Evolutionary conservation across 306 rosid genomes (phyloP), one percentile per base, ranked within the genome.

Genomic region (Corylus heterophylla): DNA sequence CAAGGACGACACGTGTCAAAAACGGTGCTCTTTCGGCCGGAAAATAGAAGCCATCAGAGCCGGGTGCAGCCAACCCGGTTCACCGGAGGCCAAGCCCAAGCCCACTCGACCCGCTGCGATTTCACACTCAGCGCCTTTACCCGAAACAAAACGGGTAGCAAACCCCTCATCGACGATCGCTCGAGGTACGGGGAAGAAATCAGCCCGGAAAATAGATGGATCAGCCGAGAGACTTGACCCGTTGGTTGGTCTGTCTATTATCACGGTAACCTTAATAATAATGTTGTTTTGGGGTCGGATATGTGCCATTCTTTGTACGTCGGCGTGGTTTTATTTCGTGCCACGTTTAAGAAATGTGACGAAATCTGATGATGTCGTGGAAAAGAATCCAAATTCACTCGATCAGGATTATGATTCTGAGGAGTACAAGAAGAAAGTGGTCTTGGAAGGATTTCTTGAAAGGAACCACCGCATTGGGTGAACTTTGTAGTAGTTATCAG

Each of bases 291-390:
- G 93, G 90, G 97, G 97, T 56, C 88, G 95, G 56, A 20, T 90
- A 8, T 89, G 90, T 74, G 97, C 97, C 7, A 85, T 92, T 14
- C 83, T 90, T 2, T 89, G 90, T 68, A 92, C 95, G 73, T 86
- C 90, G 12, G 90, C 87, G 11, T 92, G 93, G 95, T 56, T 89
- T 3, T 92, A 89, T 51, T 79, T 81, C n/a, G 44, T 82, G 25
- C 90, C 95, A 4, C 86, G 84, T 52, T 67, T 89, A 1, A 78
- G 31, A n/a, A 74, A n/a, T 8, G 44, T 0, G 12, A 20, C 63
- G 8, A 56, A 56, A 20, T n/a, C 12, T 1, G 42, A 2, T 29
- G 20, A 2, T 74, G 61, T 70, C 69, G 76, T 71, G 67, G 14
- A 8, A 31, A 29, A 8, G 1, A 49, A 13, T 11, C 75, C 31